phyloP scores from a whole-genome alignment of 495 filamentous ascomycete species.

The Recurvomyces mirabilis region DNA sequence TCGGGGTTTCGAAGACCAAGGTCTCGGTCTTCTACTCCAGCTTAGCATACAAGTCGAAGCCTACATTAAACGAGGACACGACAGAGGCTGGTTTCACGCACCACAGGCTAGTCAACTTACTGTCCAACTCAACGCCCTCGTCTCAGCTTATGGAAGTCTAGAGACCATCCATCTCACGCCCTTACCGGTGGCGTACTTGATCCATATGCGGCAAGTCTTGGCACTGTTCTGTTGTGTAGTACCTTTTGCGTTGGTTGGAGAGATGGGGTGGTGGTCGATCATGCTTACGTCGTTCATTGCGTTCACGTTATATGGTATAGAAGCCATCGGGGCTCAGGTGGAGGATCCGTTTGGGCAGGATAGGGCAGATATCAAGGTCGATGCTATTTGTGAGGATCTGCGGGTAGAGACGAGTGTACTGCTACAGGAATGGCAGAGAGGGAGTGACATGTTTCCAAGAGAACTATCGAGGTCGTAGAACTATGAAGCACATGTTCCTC shows the following conservation, averaged over 20 bases:
- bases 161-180: conserved; percentile 64
- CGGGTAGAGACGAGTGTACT: conserved; percentile 53
- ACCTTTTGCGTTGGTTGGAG: conserved; percentile 61
- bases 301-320: conserved; percentile 66
- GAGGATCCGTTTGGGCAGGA: conserved; percentile 71
- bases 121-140: conserved; percentile 48
- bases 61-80: conserved; percentile 54
- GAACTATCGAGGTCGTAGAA: too few relatives aligned
- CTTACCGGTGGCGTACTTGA: conserved; percentile 64
- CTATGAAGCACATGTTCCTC: too few relatives aligned
- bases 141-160: conserved; percentile 59
- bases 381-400: conserved; percentile 58
- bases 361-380: conserved; percentile 70
- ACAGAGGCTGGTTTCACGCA: conserved; percentile 48
- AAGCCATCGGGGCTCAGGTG: conserved; percentile 60
- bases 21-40: conserved; percentile 54
- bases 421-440: conserved; percentile 49
- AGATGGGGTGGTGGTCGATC: conserved; percentile 62
- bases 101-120: conserved; percentile 54
- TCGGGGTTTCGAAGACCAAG: conserved; percentile 50
- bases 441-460: conserved; percentile 9
- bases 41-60: conserved; percentile 56
- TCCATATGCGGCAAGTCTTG: conserved; percentile 67
- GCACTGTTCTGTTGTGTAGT: conserved; percentile 60
- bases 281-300: conserved; percentile 55